Evolutionary conservation across 192 early-diverging fungal species (phyloP), one percentile per base, ranked within the genome.

Genomic region (Rhizophagus prolifer): DNA sequence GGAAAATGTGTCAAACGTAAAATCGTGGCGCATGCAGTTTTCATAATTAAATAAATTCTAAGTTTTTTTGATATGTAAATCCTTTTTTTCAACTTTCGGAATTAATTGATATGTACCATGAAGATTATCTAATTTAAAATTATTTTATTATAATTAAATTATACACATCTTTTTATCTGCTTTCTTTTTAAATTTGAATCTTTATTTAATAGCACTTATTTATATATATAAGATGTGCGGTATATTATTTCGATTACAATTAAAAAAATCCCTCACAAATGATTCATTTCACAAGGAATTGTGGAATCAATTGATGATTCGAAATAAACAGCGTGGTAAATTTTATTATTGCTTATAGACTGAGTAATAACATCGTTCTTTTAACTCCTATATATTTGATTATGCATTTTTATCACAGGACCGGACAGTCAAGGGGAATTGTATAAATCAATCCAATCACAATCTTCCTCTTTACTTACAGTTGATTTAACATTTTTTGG

Each of bases 301-400:
- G 13, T 87, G 88, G 86, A 50, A 75, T 12, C 73, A 75, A 23
- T 75, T 89, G 19, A 74, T 82, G 34, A 78, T 80, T 41, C 76
- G 84, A 23, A 89, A 89, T 74, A 68, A 81, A n/a, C 77, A 82
- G 41, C 72, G 88, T 85, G 88, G 88, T 86, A 72, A 10, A n/a
- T n/a, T 50, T 19, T 4, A 10, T 21, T 16, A 72, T 47, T 1
- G 50, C 5, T 54, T 54, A 54, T 54, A 70, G 44, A 47, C 38
- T 68, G n/a, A 67, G 16, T 41, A 19, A 38, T 38, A 38, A 38
- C 36, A 44, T 44, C 41, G 41, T 44, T 10, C 41, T 44, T 44
- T 44, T 44, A 44, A 44, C 9, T 44, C 10, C 34, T 36, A 28
- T 21, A 60, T 50, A 13, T 61, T n/a, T 58, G 13, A 62, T 21